Conservation (phyloP, 176 grass and related monocot genomes). For the Rhynchospora pubera region DNA sequence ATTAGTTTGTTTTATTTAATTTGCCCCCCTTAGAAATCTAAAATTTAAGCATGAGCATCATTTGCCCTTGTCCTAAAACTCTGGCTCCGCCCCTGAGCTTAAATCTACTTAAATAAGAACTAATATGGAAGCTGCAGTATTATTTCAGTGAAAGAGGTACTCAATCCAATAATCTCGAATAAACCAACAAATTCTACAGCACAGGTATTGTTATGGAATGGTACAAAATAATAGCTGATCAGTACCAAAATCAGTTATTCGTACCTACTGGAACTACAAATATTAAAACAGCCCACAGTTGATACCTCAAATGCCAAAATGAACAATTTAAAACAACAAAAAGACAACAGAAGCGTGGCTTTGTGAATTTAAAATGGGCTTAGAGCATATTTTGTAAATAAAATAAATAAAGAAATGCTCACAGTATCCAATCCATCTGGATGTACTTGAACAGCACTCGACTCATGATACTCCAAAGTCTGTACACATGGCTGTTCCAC, state of each 20-base stretch:
- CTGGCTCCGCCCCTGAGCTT: too few species aligned
- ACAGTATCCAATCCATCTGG: slow-evolving; percentile 32
- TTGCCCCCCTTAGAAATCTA: too few species aligned
- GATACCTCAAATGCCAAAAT: not conserved
- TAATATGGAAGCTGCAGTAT: not conserved
- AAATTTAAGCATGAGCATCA: too few species aligned
- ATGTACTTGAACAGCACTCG: not conserved
- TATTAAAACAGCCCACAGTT: not conserved
- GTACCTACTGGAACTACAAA: not conserved
- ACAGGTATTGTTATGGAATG: not conserved
- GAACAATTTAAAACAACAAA: not conserved
- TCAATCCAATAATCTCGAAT: not conserved
- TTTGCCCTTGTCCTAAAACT: too few species aligned
- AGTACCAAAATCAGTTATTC: not conserved
- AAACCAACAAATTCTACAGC: not conserved
- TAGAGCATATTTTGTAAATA: not conserved
- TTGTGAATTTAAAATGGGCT: not conserved
- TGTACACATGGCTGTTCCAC: slow-evolving; percentile 35
- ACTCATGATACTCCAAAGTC: slow-evolving; percentile 38
- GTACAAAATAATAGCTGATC: not conserved
- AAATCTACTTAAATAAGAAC: not conserved
- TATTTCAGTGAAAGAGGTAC: not conserved
- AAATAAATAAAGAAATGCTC: not conserved
- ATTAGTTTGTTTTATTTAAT: too few species aligned
- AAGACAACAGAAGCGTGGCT: not conserved